Conservation (phyloP, 177 flowering plant species). For the Vitis hybrid region DNA sequence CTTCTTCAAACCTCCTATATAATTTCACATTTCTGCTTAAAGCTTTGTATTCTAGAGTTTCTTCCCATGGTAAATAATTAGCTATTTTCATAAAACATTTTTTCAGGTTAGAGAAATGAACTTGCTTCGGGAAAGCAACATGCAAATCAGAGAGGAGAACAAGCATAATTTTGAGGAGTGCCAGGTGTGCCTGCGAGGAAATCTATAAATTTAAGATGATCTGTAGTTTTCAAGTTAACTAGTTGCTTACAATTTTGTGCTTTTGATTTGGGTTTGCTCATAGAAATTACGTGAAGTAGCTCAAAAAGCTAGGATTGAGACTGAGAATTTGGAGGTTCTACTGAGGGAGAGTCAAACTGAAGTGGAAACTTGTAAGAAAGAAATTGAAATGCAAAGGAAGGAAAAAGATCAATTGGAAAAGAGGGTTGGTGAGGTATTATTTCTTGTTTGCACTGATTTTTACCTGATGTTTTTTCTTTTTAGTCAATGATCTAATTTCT, state of each 20-base stretch:
- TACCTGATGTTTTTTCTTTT: not conserved
- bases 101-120: slow-evolving; percentile 75
- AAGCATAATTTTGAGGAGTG: slow-evolving; percentile 91
- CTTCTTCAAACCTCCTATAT: too few species aligned
- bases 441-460: not conserved
- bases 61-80: not conserved
- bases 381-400: slow-evolving; percentile 43
- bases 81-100: not conserved
- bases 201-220: not conserved
- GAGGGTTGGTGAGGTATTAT: slow-evolving; percentile 59
- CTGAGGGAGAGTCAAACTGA: slow-evolving; percentile 56
- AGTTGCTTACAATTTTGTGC: not conserved
- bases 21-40: not conserved
- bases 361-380: slow-evolving; percentile 55
- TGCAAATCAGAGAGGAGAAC: slow-evolving; percentile 92
- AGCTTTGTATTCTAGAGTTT: not conserved
- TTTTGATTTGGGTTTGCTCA: not conserved
- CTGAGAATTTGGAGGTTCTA: slow-evolving; percentile 38
- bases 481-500: not conserved
- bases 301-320: slow-evolving; percentile 44
- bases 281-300: slow-evolving; percentile 77
- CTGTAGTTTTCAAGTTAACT: not conserved
- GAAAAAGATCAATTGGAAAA: slow-evolving; percentile 55
- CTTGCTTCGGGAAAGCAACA: slow-evolving; percentile 92
- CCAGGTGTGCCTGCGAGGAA: slow-evolving; percentile 46